Base-by-base conservation (phyloP, 305 asterid genomes). In the Rubia tinctorum region DNA sequence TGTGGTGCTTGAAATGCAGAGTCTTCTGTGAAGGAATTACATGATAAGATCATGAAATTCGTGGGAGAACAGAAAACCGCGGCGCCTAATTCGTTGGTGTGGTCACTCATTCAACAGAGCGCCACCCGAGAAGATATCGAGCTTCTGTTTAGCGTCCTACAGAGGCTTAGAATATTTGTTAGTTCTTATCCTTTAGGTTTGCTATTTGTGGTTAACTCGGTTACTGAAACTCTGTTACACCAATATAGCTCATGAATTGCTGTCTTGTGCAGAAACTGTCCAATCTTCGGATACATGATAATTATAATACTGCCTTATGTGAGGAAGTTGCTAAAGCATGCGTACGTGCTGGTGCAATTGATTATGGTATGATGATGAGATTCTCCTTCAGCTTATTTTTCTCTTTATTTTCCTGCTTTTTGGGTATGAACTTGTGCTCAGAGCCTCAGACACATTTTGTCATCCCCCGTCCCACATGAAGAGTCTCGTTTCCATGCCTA, bases 241-340 rank as follows among this genome's bases (percentile, higher is more conserved):
- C 58, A 23, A 13, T 56, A 51, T 64, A 18, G 60, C 74, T 34
- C 43, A 22, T 77, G 55, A 18, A 47, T 70, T 66, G 70, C 68
- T 71, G 72, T 44, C 20, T 78, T 86, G 69, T 87, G 86, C 94
- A 95, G 99, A 89, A 96, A 79, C 92, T 92, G 75, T 90, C 91
- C 75, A 91, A 88, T 85, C 98, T 92, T 75, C 87, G 95, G 81
- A 90, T 95, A 80, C 82, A 82, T 27, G 89, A 88, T 6, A 86
- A 82, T 75, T 95, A 87, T 74, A 95, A 95, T 78, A 81, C 84
- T 71, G 93, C 97, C 65, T 93, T 95, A 75, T 90, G 98, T 83
- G 88, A 89, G 81, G 96, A 84, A 77, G 88, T 95, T 80, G 82
- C 92, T 6, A 91, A 87, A 87, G 93, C 97, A 61, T 95, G 99